These are phyloP conservation scores for Gymnopilus dilepis DNA, from an alignment of 768 basidiomycete genomes.

Conservation along the genomic window DNA sequence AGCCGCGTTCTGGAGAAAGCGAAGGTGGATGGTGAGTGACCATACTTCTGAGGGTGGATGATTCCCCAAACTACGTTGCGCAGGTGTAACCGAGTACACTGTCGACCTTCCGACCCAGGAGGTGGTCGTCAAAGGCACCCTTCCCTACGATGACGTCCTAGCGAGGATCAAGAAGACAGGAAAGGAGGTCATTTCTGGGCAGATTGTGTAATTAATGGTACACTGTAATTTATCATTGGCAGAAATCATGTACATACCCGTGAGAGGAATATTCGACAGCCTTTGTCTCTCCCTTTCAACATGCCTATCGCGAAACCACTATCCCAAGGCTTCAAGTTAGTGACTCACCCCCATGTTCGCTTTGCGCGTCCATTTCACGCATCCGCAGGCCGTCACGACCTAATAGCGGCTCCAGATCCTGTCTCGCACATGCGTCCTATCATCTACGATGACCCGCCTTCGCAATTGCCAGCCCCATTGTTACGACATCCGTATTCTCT, in stretches of 20 bases:
- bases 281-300: neutral
- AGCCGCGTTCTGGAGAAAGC: constrained; percentile 75
- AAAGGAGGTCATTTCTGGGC: constrained; percentile 61
- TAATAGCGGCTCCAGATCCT: constrained; percentile 77
- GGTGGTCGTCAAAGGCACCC: constrained; percentile 68
- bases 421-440: constrained; percentile 81
- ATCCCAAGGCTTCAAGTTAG: neutral
- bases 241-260: neutral
- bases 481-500: constrained; percentile 79
- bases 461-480: constrained; percentile 38
- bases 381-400: constrained; percentile 34
- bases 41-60: neutral
- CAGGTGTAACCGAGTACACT: constrained; percentile 61
- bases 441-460: constrained; percentile 67
- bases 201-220: neutral
- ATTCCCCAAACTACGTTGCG: constrained; percentile 1
- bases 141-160: constrained; percentile 67
- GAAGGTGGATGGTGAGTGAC: constrained; percentile 46
- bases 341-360: neutral
- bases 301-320: neutral
- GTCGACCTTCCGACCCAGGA: constrained; percentile 74
- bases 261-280: neutral
- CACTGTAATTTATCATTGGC: neutral
- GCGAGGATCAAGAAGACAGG: constrained; percentile 90
- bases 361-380: constrained; percentile 49